Evolutionary conservation across 2,329 filamentous ascomycete genomes (phyloP).

Genomic region (Aspergillus hortae): DNA sequence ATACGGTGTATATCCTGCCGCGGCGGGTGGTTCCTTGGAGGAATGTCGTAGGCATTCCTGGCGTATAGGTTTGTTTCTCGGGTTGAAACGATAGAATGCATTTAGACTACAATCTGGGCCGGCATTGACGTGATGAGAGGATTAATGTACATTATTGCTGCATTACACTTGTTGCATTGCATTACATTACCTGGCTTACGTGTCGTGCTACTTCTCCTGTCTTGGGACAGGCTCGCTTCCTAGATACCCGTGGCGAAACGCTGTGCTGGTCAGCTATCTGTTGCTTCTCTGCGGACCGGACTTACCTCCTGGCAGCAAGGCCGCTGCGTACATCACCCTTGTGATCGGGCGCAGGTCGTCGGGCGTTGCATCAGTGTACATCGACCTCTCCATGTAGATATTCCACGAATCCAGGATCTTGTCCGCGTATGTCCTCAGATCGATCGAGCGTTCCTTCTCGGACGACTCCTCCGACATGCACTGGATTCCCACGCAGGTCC

Average conservation of each 20-base stretch:
- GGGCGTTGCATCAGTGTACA: slow-evolving; percentile 29
- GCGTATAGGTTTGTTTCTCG: slow-evolving; percentile 22
- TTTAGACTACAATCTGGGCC: neutral
- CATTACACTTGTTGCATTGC: neutral
- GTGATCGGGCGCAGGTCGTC: slow-evolving; percentile 53
- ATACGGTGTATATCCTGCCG: slow-evolving; percentile 51
- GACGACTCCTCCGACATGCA: slow-evolving; percentile 35
- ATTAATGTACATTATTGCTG: neutral
- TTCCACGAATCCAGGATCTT: slow-evolving; percentile 37
- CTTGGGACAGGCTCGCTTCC: slow-evolving; percentile 28
- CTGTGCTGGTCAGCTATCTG: slow-evolving; percentile 16
- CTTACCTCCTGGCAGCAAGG: slow-evolving; percentile 55
- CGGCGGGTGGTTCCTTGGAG: slow-evolving; percentile 43
- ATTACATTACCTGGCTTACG: neutral
- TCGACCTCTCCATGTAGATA: slow-evolving; percentile 35
- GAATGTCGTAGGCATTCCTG: slow-evolving; percentile 44
- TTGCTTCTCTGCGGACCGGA: slow-evolving; percentile 4
- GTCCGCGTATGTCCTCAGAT: slow-evolving; percentile 31
- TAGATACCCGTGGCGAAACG: slow-evolving; percentile 33
- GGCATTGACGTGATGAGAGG: neutral
- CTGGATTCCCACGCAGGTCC: slow-evolving; percentile 48
- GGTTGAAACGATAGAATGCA: neutral
- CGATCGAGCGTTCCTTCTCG: slow-evolving; percentile 31
- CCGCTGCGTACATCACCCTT: slow-evolving; percentile 56
- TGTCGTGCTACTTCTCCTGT: neutral